Base-by-base conservation (phyloP, 305 asterid genomes). In the Solanum hybrid region DNA sequence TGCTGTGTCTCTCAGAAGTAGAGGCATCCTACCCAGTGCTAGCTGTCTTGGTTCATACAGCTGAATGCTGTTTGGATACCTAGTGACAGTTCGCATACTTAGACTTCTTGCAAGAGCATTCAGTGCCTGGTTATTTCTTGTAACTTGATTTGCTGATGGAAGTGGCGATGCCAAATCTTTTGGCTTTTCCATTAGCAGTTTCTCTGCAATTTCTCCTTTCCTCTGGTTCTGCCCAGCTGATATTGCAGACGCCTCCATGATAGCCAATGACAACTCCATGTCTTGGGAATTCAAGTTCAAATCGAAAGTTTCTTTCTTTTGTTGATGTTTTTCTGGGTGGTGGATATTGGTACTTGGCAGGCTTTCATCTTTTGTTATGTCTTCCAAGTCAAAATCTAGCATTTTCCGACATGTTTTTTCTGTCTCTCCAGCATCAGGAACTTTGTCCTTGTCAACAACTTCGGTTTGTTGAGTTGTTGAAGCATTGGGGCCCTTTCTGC, bases 101-200 rank as follows among this genome's bases (percentile, higher is more conserved):
- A 95, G 81, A 90, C 85, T 92, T 93, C 97, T 93, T 73, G 98
- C 98, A 75, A 94, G 91, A 92, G 88, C 92, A 93, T 97, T 95
- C 93, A 95, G 89, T 11, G 93, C 89, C 86, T 80, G 95, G 89
- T 92, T 94, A 90, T 91, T 94, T 29, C 91, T 75, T 14, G 94
- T 67, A 86, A 90, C n/a, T 89, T 92, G 87, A 69, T 87, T 77
- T 83, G 90, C 82, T 85, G 90, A 87, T 86, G 92, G 88, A 88
- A 83, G 86, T 67, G 90, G 92, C 87, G 86, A 88, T 16, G 92
- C 86, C 42, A 86, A 90, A 64, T 83, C 92, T 89, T 91, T 37
- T 86, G 90, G 90, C 90, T 73, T 92, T 42, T 75, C 89, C 86
- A 64, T 42, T 78, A 87, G 94, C 88, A 90, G 95, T 86, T 78